Evolutionary conservation across 2,329 filamentous ascomycete species (phyloP), one percentile per base, ranked within the genome.

Genomic region (Davidsoniella eucalypti): DNA sequence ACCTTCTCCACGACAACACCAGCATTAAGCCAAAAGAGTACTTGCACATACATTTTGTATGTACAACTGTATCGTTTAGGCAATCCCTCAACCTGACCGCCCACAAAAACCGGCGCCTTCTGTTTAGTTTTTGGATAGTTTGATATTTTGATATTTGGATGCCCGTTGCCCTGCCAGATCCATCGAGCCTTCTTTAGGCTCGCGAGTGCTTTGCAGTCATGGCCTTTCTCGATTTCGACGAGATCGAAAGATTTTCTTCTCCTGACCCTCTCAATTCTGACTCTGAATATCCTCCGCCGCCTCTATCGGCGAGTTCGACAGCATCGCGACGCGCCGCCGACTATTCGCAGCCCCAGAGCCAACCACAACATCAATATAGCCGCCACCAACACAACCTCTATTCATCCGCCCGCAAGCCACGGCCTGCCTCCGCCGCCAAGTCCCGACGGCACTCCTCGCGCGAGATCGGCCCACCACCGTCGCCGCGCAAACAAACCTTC

Each of bases 401-500:
- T 14, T 39, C 44, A 21, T 47, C 44, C 4, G 17, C 26, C 5
- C 17, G 26, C 7, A 44, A 44, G 18, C 14, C 16, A 21, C 21
- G 16, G 2, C 36, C 9, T 37, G 25, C 7, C 6, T 14, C n/a
- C 5, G 36, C 44, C 7, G 37, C 21, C 14, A 12, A 16, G 12
- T 47, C 33, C 18, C 33, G 16, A 47, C 44, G 23, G 2, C 8
- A 21, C 5, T 10, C 16, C 7, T 36, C 29, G 3, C 18, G 25
- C n/a, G 25, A 46, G n/a, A 46, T 29, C 16, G 6, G 25, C 17
- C 18, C 55, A 16, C 26, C 26, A 33, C 58, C 58, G 14, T 76
- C 74, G 40, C 73, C 75, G 38, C 65, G 72, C 45, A 77, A 75
- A 62, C 73, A 70, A 57, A 75, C 65, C 42, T 76, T 76, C 54